Evolutionary conservation across 2,329 filamentous ascomycete species (phyloP).

Genomic region (Arthrinium phaeospermum): DNA sequence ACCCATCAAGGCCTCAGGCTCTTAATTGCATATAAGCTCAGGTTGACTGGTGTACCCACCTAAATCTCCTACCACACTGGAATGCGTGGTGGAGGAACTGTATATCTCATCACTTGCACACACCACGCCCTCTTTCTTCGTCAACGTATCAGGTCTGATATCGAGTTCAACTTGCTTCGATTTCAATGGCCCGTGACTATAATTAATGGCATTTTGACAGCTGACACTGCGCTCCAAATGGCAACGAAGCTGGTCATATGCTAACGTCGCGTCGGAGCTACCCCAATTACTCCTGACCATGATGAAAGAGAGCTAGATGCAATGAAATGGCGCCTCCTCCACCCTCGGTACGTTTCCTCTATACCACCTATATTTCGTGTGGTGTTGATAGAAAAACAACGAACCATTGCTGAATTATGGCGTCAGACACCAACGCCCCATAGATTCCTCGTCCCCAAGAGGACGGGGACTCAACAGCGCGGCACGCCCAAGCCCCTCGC

Average conservation of each 20-base stretch:
- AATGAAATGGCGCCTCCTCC: constrained; percentile 10
- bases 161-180: no score
- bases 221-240: background rate
- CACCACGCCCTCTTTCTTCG: background rate
- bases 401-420: background rate
- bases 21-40: background rate
- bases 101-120: background rate
- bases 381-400: background rate
- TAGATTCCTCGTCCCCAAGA: constrained; percentile 39
- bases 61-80: background rate
- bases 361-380: background rate
- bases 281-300: background rate
- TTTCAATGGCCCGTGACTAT: background rate
- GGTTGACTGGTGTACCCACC: background rate
- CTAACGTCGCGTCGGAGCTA: background rate
- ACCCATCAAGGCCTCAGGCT: background rate
- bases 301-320: background rate
- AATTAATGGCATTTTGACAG: background rate
- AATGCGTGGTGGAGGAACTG: background rate
- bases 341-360: background rate
- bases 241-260: background rate
- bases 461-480: constrained; percentile 29
- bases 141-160: background rate
- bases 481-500: constrained; percentile 36
- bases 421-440: constrained; percentile 35